These are phyloP conservation scores for Fomitopsis palustris DNA, from an alignment of 1,284 basidiomycete genomes.

Conservation along the genomic window DNA sequence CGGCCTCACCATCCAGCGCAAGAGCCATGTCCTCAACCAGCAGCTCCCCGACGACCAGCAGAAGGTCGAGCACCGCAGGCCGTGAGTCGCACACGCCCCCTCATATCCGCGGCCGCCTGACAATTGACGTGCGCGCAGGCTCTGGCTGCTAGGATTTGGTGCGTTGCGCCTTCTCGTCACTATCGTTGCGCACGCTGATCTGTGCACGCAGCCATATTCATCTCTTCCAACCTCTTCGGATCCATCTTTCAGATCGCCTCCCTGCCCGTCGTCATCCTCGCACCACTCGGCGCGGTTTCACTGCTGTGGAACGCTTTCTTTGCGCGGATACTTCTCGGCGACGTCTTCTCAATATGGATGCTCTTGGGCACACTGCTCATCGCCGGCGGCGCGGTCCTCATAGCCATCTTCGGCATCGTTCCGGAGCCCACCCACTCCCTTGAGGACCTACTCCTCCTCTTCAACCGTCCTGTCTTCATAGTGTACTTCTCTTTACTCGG, in stretches of 20 bases:
- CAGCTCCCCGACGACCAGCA: constrained; percentile 60
- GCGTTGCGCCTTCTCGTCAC: constrained; percentile 18
- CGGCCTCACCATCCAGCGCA: constrained; percentile 91
- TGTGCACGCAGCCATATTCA: constrained; percentile 56
- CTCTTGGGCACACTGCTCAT: constrained; percentile 85
- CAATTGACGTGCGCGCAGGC: constrained; percentile 32
- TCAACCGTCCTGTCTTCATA: constrained; percentile 77
- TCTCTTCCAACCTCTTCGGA: constrained; percentile 89
- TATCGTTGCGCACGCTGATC: constrained; percentile 5
- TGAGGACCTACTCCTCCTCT: constrained; percentile 82
- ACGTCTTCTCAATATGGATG: constrained; percentile 84
- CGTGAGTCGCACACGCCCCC: constrained; percentile 45
- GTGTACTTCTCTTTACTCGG: constrained; percentile 79
- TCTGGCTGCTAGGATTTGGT: constrained; percentile 85
- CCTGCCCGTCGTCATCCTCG: constrained; percentile 89
- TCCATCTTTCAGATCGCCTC: constrained; percentile 94
- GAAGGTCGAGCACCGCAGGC: constrained; percentile 72
- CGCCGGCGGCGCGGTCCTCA: constrained; percentile 84
- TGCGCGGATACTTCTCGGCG: constrained; percentile 82
- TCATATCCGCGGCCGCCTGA: constrained; percentile 9
- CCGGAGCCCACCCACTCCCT: constrained; percentile 89
- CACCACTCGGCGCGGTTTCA: constrained; percentile 89
- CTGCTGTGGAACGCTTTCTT: constrained; percentile 96
- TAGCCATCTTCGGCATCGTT: constrained; percentile 91
- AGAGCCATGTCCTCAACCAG: constrained; percentile 90